Conservation (phyloP, 2,329 filamentous ascomycete species). For the Aspergillus chevalieri region DNA sequence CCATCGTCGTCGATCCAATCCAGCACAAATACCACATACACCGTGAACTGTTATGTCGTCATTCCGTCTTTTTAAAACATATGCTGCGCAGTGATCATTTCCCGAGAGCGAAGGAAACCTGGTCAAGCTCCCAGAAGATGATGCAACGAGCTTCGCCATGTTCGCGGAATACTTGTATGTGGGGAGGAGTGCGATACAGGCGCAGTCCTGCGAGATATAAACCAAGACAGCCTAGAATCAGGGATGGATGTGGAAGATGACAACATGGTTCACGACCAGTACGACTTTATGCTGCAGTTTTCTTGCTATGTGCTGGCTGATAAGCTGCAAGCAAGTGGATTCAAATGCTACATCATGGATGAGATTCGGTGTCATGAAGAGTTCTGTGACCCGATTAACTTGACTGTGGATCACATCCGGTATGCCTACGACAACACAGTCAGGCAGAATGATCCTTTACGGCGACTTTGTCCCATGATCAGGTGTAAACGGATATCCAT, state of each 20-base stretch:
- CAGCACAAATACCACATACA: slow-evolving; percentile 1
- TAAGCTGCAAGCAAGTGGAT: slow-evolving; percentile 3
- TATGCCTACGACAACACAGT: not conserved
- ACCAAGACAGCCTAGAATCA: too few species aligned
- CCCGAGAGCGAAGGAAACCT: not conserved
- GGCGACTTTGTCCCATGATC: not conserved
- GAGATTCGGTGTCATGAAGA: slow-evolving; percentile 3
- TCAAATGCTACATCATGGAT: not conserved
- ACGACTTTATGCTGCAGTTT: slow-evolving; percentile 2
- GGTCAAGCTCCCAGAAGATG: slow-evolving; percentile 3
- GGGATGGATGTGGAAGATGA: not conserved
- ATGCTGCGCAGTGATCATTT: not conserved
- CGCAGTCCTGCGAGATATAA: not conserved
- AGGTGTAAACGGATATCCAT: not conserved
- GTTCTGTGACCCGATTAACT: not conserved
- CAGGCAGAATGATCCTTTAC: not conserved
- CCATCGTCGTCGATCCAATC: not conserved
- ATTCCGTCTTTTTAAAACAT: slow-evolving; percentile 1
- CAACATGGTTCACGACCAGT: not conserved
- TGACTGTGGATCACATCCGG: not conserved
- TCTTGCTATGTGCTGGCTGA: slow-evolving; percentile 3
- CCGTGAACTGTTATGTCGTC: not conserved
- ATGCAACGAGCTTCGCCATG: not conserved
- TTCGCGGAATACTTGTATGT: slow-evolving; percentile 5
- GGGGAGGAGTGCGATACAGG: slow-evolving; percentile 1